Evolutionary conservation across 1,284 basidiomycete species (phyloP), one percentile per base, ranked within the genome.

Genomic region (Tetrapyrgos nigripes): DNA sequence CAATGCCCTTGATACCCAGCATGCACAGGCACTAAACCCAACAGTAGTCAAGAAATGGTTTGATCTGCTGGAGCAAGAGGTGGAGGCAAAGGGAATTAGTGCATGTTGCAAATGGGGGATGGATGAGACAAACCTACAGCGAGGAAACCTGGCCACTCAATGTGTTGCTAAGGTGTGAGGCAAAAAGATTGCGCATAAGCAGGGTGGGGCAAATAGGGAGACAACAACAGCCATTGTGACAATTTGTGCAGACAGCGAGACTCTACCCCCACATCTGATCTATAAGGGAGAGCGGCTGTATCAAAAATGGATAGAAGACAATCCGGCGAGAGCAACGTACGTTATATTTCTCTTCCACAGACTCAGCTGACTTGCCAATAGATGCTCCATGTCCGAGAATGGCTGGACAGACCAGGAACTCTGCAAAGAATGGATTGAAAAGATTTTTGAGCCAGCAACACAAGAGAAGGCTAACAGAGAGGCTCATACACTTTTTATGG

Each of bases 381-480:
- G 68, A 2, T 59, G 68, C 13, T 28, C 56, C 8, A 26, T 49
- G 14, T 67, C 65, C 19, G 54, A 63, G 14, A 72, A 70, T 28
- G 70, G 71, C 0, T 75, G 70, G 68, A 75, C 66, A 1, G 70
- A 73, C 62, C 59, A 60, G 0, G 55, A 70, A 5, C 58, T 79
- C 49, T 69, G 64, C 0, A 27, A 60, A 3, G 46, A 65, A n/a
- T 80, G 72, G 72, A 54, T 79, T 21, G 50, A 58, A 37, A 58
- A 72, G 14, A 63, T 69, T n/a, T 79, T 80, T 63, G 71, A 78
- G 40, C 27, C 58, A 1, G 43, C 68, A 46, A 80, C 75, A 29
- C 45, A 58, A 26, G 71, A 71, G 33, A 76, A 77, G 58, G 74
- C 73, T 11, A 54, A 27, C n/a, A 71, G 73, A 26, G 13, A 52